phyloP scores from a whole-genome alignment of 306 rosid species.

The Ammopiptanthus mongolicus region DNA sequence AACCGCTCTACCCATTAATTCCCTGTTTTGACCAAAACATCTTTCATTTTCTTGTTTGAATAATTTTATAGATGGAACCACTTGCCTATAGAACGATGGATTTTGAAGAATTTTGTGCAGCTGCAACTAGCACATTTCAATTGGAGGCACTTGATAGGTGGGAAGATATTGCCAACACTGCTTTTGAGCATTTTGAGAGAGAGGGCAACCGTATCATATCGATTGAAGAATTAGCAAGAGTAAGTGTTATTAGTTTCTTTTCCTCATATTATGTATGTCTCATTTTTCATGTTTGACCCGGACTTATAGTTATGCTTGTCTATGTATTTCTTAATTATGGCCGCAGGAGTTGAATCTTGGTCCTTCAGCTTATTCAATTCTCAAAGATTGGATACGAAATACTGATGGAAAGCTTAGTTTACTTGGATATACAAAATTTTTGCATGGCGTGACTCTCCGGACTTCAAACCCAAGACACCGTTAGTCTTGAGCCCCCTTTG shows the following conservation, averaged over 20 bases:
- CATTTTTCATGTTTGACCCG: background rate
- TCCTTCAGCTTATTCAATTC: slow-evolving; percentile 62
- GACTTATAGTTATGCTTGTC: background rate
- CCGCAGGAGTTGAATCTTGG: slow-evolving; percentile 90
- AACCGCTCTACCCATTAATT: background rate
- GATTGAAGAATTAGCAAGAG: slow-evolving; percentile 83
- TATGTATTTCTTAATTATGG: background rate
- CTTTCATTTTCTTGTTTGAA: background rate
- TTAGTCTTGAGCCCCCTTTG: slow-evolving; percentile 29
- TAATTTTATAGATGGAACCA: slow-evolving; percentile 72
- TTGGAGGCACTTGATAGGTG: slow-evolving; percentile 68
- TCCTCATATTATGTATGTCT: background rate
- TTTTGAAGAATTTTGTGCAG: slow-evolving; percentile 73
- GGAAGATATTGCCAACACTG: slow-evolving; percentile 64
- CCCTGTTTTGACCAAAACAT: background rate
- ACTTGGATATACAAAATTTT: slow-evolving; percentile 93
- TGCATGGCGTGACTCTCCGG: slow-evolving; percentile 92
- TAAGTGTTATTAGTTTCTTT: slow-evolving; percentile 25
- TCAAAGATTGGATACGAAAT: slow-evolving; percentile 82
- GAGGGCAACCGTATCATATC: slow-evolving; percentile 85
- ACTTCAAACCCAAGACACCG: slow-evolving; percentile 50
- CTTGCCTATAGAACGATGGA: slow-evolving; percentile 77
- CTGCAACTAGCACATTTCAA: slow-evolving; percentile 66
- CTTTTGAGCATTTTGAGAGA: slow-evolving; percentile 72
- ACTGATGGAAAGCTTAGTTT: slow-evolving; percentile 93